Evolutionary conservation across 1,139 yeast species (phyloP).

Genomic region (Candida albicans): DNA sequence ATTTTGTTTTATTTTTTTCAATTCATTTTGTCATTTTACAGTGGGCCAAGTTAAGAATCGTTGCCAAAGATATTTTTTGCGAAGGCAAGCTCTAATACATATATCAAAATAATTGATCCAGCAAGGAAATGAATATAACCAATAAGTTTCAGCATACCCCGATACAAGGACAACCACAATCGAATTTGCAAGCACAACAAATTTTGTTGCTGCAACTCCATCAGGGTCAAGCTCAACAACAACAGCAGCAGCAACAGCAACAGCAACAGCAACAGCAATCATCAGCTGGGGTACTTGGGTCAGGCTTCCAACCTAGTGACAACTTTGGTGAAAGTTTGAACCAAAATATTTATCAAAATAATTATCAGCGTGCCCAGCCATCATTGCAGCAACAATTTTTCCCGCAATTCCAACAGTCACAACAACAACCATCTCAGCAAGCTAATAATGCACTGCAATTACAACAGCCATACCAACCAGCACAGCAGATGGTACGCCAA

Average conservation of each 20-base stretch:
- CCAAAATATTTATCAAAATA: constrained; percentile 36
- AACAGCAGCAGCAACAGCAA: constrained; percentile 22
- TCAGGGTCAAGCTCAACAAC: constrained; percentile 31
- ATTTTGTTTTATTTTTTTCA: too few relatives aligned
- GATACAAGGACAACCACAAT: constrained; percentile 36
- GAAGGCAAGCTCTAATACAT: not conserved
- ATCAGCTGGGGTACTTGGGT: constrained; percentile 18
- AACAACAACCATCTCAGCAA: constrained; percentile 24
- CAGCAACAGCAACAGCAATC: constrained; percentile 18
- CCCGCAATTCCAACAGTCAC: constrained; percentile 26
- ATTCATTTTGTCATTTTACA: too few relatives aligned
- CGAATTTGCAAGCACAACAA: constrained; percentile 33
- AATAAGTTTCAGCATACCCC: constrained; percentile 35
- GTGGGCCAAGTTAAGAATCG: too few relatives aligned
- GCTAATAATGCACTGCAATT: constrained; percentile 23
- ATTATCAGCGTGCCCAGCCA: constrained; percentile 31
- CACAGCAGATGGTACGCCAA: constrained; percentile 25
- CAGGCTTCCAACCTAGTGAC: constrained; percentile 27
- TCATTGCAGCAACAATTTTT: constrained; percentile 26
- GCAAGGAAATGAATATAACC: constrained; percentile 14
- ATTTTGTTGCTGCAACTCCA: constrained; percentile 47
- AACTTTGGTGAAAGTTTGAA: constrained; percentile 28
- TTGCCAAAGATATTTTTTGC: not conserved
- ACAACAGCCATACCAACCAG: constrained; percentile 27
- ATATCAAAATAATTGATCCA: not conserved